Evolutionary conservation across 306 rosid genomes (phyloP), one percentile per base, ranked within the genome.

Genomic region (Vachellia pachyceras): DNA sequence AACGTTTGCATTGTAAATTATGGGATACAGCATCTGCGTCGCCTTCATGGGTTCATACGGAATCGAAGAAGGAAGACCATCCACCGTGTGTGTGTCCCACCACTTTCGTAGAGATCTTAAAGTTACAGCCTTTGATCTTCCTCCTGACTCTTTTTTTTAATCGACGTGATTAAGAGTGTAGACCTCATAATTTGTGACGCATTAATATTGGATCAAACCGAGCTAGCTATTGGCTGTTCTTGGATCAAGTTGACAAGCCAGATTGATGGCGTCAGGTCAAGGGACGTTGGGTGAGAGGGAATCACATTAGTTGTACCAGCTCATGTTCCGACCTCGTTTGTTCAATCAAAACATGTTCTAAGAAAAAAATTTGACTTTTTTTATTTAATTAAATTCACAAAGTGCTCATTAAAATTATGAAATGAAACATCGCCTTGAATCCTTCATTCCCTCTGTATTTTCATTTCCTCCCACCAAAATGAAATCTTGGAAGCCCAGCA

Each of bases 1-100:
- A 75, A 76, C 40, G 63, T 55, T 55, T n/a, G 10, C 18, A 58
- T 4, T 9, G 65, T 4, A 3, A 55, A 23, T 13, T 13, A 64
- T n/a, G n/a, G n/a, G n/a, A 25, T 13, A 73, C 54, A 47, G 58
- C 52, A 35, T n/a, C 33, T 17, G 75, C 54, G 22, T 69, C 42
- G 42, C 25, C 44, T 55, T 67, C 70, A 35, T 61, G 76, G 20
- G 33, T 29, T 33, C 69, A 66, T 35, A 78, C 68, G 75, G 63
- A 40, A 40, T 67, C 63, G 40, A 45, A 29, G 33, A 29, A 29
- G 33, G 33, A 29, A 68, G 39, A 55, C 73, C 74, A 55, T 9
- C 13, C 6, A 3, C 18, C 5, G 22, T 67, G 47, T 7, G n/a
- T 67, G 47, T 7, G 33, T 67, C 72, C 72, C 49, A 67, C 47